Evolutionary conservation across 2,329 filamentous ascomycete genomes (phyloP), one percentile per base, ranked within the genome.

Genomic region (Colletotrichum sp.): DNA sequence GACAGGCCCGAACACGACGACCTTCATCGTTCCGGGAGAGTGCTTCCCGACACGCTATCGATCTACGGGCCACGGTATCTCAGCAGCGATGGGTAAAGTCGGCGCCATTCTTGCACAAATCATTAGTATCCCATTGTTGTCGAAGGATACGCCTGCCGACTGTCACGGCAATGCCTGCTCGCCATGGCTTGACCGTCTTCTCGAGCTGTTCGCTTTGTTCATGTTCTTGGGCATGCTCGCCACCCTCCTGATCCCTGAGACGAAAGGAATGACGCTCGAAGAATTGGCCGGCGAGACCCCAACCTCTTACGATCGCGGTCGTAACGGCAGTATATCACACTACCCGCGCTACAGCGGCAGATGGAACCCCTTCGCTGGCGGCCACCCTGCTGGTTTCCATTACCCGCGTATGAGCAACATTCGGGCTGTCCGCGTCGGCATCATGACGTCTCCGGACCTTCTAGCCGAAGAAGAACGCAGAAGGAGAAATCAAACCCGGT

Each of bases 161-260:
- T 90, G 90, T 76, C 85, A 87, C 24, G 89, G 89, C 0, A 87
- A 84, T 2, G 80, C 80, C 9, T 91, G 89, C 78, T 86, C 87
- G 2, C 88, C 89, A 0, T 94, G 93, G 90, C 88, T 96, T 70
- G 90, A 94, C 82, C 92, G 93, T 72, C 90, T 96, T 49, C 92
- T 96, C 87, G 89, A 95, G 82, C 93, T 96, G 49, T 96, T 95
- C 83, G 93, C 94, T 0, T 87, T 95, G 12, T 96, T 96, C 87
- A 96, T 96, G 95, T 88, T 96, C 8, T 89, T 90, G 68, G 95
- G 95, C 44, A 90, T 91, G 63, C 84, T 95, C 63, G 91, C 92
- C 4, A 92, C 93, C 2, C 86, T 96, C 5, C 85, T 96, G n/a
- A 92, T 96, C 26, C 94, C 94, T 0, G 95, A 96, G 85, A 96